A percentile compares a stretch with the other conserved stretches of the same genome.
Conservation (phyloP, 768 basidiomycete genomes). For the Pleurotus djamor region DNA sequence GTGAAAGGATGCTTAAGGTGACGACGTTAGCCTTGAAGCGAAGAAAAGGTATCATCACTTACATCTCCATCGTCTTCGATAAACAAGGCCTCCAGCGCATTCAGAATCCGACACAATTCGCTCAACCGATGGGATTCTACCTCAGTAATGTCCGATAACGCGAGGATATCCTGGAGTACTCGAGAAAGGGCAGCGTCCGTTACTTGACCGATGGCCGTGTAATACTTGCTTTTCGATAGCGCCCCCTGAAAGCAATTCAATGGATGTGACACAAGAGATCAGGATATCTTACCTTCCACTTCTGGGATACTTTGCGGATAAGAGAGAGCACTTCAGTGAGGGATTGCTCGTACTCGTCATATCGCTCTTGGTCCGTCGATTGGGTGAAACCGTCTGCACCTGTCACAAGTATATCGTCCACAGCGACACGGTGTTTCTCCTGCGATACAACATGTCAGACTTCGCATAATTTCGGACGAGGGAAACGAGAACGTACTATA, state of each 20-base stretch:
- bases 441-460: conserved; percentile 20
- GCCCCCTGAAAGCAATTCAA: conserved; percentile 42
- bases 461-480: background rate
- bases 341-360: conserved; percentile 72
- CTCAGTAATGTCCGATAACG: conserved; percentile 83
- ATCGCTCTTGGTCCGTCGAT: conserved; percentile 70
- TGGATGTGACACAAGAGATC: background rate
- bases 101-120: conserved; percentile 78
- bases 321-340: conserved; percentile 62
- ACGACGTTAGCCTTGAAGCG: background rate
- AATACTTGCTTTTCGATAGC: conserved; percentile 70
- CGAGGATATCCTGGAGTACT: conserved; percentile 71
- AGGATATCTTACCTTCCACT: conserved; percentile 63
- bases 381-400: conserved; percentile 66
- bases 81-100: conserved; percentile 80
- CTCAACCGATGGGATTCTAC: conserved; percentile 81
- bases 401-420: conserved; percentile 45
- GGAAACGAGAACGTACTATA: conserved; percentile 46
- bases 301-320: conserved; percentile 59
- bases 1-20: conserved; percentile 67
- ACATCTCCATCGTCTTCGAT: conserved; percentile 63
- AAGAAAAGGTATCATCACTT: conserved; percentile 13
- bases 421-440: conserved; percentile 44
- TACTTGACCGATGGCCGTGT: conserved; percentile 67
- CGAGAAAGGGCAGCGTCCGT: conserved; percentile 66